Base-by-base conservation (phyloP, 768 basidiomycete genomes). In the Psilocybe tampanensis region DNA sequence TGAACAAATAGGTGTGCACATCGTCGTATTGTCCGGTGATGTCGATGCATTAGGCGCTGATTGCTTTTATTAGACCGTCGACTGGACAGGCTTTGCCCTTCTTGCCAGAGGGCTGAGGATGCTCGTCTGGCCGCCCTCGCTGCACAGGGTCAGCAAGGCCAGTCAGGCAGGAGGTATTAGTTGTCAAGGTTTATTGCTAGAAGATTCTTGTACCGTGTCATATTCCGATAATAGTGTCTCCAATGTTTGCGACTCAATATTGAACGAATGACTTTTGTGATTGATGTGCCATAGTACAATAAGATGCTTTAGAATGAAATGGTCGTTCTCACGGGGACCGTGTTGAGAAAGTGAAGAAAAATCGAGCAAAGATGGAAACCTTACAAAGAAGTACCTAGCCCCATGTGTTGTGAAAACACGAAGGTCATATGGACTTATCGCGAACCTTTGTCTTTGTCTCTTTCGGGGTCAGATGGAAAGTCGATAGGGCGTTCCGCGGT, bases 1-100 rank as follows among this genome's bases (percentile, higher is more conserved):
- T 34, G 75, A 89, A 67, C 81, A 83, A 61, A 86, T 88, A 66
- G 77, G 88, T 90, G 60, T 55, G 65, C 52, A 54, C 9, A 21
- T 21, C 21, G 21, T 22, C 44, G 23, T 44, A 32, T 12, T 23
- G 8, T 23, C 52, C 26, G n/a, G 23, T 48, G 43, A 41, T 23
- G 47, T 50, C 19, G 23, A 49, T 36, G 21, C 43, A 39, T 22
- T 54, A 33, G 58, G 52, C 57, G 57, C 52, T 54, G 55, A 58
- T 42, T 15, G 12, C 52, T 41, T 54, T 44, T 53, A 45, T 42
- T 52, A 63, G 62, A 55, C 18, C 62, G 62, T 21, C 58, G 57
- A 26, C 45, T 56, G 43, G 60, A 58, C 43, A 63, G 67, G 52
- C 45, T 57, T 48, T 77, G 76, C 54, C 64, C 67, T 9, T 8